Conservation (phyloP, 2,329 filamentous ascomycete species). For the Dactylellina haptotyla region DNA sequence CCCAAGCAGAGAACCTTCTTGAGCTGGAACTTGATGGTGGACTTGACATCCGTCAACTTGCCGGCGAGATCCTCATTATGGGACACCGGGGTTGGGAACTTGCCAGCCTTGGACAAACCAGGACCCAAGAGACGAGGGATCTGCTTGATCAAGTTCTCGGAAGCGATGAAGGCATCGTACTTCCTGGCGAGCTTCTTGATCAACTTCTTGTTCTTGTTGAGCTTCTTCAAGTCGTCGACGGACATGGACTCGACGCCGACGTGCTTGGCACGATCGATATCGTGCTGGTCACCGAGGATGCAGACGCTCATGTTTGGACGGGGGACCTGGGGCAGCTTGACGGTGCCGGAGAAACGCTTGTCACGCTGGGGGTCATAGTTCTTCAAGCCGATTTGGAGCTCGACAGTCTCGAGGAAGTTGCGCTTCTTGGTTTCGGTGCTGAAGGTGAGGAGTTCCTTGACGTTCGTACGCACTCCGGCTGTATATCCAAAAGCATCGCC, state of each 20-base stretch:
- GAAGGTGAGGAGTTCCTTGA: conserved; percentile 94
- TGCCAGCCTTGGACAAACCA: conserved; percentile 98
- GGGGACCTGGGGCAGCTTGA: conserved; percentile 91
- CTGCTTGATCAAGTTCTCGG: conserved; percentile 98
- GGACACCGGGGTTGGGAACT: conserved; percentile 98
- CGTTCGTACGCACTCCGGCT: conserved; percentile 95
- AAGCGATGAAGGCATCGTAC: conserved; percentile 99
- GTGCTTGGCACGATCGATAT: conserved; percentile 99
- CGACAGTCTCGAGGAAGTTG: conserved; percentile 96
- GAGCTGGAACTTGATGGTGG: conserved; percentile 99
- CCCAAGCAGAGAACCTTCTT: conserved; percentile 99
- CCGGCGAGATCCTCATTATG: conserved; percentile 90
- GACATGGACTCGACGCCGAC: conserved; percentile 98
- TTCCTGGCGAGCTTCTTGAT: conserved; percentile 99
- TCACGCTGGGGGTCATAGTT: conserved; percentile 99
- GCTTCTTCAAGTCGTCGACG: conserved; percentile 98
- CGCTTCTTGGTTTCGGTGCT: conserved; percentile 95
- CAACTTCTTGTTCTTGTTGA: conserved; percentile 99
- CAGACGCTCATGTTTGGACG: conserved; percentile 91
- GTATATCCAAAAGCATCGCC: conserved; percentile 49
- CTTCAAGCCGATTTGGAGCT: conserved; percentile 93
- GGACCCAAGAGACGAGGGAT: conserved; percentile 99
- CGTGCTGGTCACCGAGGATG: conserved; percentile 92
- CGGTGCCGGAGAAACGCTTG: conserved; percentile 99
- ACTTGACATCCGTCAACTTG: conserved; percentile 99